Evolutionary conservation across 345 rosid species (phyloP), one percentile per base, ranked within the genome.

Genomic region (Euphorbia lathyris): DNA sequence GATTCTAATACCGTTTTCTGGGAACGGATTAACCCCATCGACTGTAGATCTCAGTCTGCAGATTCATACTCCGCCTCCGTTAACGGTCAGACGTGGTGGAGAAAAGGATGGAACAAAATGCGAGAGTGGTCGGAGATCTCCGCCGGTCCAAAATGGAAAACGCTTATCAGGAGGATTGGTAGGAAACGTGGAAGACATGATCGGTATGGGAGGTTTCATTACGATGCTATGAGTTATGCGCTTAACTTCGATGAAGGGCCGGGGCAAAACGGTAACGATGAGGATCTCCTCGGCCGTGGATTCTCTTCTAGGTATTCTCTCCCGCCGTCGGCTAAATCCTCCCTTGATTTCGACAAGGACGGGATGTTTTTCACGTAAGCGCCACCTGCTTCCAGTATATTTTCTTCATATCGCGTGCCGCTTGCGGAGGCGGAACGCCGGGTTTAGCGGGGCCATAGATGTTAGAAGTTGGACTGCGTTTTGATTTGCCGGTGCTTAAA

Each of bases 91-190:
- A 27, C 16, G 7, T 63, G 67, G 67, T 63, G 67, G 67, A 8
- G 10, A 22, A 29, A 17, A 0, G 67, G 67, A 16, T 63, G 67
- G 66, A 67, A 65, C 66, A 90, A 82, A 82, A 53, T 89, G 59
- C 85, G 96, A 6, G 93, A 87, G 81, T 90, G 93, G 97, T 90
- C 98, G 1, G 97, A 90, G 78, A 77, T 90, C 84, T 84, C 80
- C 9, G 98, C 96, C 43, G 97, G 98, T 2, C 98, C 98, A 7
- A 81, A 76, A 66, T 93, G 98, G 98, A 93, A 93, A 81, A 93
- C 92, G 25, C 91, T 93, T 81, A 87, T 93, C 12, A 74, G 98
- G 70, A 74, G 88, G 40, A 89, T 90, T 74, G 85, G 86, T 65
- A 79, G 92, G 70, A 87, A 65, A 9, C 72, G 29, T 29, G 68